phyloP scores from a whole-genome alignment of 306 rosid genomes.

The Fagus crenata region DNA sequence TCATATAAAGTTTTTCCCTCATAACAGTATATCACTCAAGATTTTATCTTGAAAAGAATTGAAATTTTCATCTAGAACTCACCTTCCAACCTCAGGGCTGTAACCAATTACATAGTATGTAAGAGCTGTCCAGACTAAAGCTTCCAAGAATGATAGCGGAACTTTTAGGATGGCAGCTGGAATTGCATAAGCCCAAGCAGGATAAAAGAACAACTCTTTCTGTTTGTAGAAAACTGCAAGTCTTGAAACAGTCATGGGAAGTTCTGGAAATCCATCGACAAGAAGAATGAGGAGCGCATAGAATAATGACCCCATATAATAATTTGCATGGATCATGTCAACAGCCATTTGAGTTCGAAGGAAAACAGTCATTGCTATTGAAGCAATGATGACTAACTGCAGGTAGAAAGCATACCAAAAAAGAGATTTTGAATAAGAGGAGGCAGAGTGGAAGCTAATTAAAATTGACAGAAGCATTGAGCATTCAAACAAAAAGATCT shows the following conservation, averaged over 20 bases:
- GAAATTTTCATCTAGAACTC: constrained; percentile 2
- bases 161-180: constrained; percentile 44
- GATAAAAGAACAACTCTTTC: constrained; percentile 36
- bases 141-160: constrained; percentile 43
- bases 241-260: constrained; percentile 42
- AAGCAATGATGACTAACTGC: constrained; percentile 42
- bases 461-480: not conserved
- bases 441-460: not conserved
- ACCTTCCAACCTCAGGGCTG: constrained; percentile 43
- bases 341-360: constrained; percentile 39
- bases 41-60: not conserved
- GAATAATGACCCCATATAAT: constrained; percentile 46
- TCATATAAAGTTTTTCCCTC: not conserved
- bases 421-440: not conserved
- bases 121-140: constrained; percentile 49
- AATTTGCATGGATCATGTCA: constrained; percentile 32
- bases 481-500: not conserved
- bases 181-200: constrained; percentile 57
- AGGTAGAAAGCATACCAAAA: constrained; percentile 1
- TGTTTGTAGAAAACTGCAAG: constrained; percentile 51
- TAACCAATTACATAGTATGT: constrained; percentile 55
- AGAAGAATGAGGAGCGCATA: constrained; percentile 40
- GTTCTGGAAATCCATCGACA: constrained; percentile 45
- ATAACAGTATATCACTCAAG: not conserved
- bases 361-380: constrained; percentile 53